Evolutionary conservation across 228 moss, liverwort and hornwort species (phyloP).

Genomic region (Sphagnum fallax): DNA sequence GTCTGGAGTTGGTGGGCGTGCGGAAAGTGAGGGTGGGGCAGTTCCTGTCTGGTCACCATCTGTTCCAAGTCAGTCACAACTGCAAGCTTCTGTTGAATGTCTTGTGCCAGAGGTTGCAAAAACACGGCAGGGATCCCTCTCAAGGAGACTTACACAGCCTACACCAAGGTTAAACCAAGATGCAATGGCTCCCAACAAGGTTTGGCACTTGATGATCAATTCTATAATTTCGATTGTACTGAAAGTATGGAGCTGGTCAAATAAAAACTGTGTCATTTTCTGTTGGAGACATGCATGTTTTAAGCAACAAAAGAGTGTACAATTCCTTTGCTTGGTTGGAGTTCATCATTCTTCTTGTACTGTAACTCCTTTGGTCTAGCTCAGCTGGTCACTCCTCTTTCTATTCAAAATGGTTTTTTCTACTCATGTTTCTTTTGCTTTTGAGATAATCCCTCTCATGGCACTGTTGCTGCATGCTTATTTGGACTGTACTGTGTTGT

Average conservation of each 20-base stretch:
- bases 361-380: too few species aligned
- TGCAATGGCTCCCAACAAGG: conserved; percentile 72
- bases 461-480: conserved; percentile 50
- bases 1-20: conserved; percentile 41
- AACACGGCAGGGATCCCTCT: conserved; percentile 38
- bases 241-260: too few species aligned
- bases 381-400: too few species aligned
- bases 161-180: conserved; percentile 74
- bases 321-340: background rate
- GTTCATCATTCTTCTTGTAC: conserved; percentile 26
- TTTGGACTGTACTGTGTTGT: conserved; percentile 47
- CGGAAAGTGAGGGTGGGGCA: conserved; percentile 51
- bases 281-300: too few species aligned
- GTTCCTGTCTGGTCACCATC: conserved; percentile 84
- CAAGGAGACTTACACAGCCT: conserved; percentile 65
- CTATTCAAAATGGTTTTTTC: too few species aligned
- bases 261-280: too few species aligned
- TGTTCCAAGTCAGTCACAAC: conserved; percentile 26
- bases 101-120: conserved; percentile 73
- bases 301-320: too few species aligned
- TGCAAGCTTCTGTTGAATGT: conserved; percentile 32
- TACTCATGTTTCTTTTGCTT: conserved; percentile 22
- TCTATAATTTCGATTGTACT: too few species aligned
- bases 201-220: conserved; percentile 1
- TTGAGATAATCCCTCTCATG: conserved; percentile 29